Evolutionary conservation across 2,329 filamentous ascomycete genomes (phyloP).

Genomic region (Claviceps pusilla): DNA sequence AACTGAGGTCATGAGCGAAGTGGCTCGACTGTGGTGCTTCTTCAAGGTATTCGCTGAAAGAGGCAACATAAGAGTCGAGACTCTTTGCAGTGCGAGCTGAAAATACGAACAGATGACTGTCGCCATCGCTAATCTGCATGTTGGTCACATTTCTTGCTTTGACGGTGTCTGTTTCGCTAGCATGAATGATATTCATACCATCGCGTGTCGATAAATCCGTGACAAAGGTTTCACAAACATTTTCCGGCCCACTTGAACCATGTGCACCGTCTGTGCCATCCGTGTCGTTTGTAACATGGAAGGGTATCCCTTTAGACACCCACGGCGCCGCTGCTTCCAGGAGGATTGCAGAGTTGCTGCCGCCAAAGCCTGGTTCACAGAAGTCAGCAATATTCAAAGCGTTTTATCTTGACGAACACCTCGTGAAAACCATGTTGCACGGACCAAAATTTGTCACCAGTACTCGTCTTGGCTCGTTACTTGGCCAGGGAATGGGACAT

Average conservation of each 20-base stretch:
- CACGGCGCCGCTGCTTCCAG: conserved; percentile 2
- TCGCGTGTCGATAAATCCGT: not conserved
- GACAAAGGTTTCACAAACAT: not conserved
- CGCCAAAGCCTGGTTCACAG: conserved; percentile 8
- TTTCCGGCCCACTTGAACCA: not conserved
- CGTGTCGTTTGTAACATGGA: not conserved
- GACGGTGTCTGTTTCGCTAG: not conserved
- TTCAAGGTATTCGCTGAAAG: conserved; percentile 11
- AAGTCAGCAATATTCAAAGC: not conserved
- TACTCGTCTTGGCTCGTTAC: conserved; percentile 6
- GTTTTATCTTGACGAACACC: not conserved
- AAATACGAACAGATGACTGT: conserved; percentile 7
- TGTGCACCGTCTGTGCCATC: not conserved
- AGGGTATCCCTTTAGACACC: not conserved
- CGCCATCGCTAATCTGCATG: not conserved
- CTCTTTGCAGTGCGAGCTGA: conserved; percentile 7
- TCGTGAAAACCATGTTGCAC: not conserved
- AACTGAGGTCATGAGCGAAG: conserved; percentile 11
- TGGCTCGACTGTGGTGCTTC: not conserved
- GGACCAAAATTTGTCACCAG: conserved; percentile 14
- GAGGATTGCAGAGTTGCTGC: conserved; percentile 12
- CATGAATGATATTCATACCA: not conserved
- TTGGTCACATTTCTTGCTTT: not conserved
- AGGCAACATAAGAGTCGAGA: conserved; percentile 9
- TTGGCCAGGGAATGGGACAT: conserved; percentile 10